Conservation (phyloP, 768 basidiomycete species). For the Rhizopogon vesiculosus region DNA sequence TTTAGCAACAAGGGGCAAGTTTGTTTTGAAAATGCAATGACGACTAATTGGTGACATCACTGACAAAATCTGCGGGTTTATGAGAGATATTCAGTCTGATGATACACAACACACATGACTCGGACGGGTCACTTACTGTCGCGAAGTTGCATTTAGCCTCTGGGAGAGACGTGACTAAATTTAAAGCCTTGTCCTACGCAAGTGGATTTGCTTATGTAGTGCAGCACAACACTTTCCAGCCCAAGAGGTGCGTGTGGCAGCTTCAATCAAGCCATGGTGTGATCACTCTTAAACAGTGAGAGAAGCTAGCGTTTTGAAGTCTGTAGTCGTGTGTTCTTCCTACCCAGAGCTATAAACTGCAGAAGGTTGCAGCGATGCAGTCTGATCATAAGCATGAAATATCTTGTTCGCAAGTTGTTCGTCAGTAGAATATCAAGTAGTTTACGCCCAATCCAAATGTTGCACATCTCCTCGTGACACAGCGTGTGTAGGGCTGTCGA, state of each 20-base stretch:
- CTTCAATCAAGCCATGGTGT: conserved; percentile 40
- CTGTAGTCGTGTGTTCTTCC: no score
- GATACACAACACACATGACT: no score
- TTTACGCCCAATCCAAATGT: no score
- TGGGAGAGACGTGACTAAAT: conserved; percentile 56
- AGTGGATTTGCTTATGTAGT: conserved; percentile 57
- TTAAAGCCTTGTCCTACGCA: no score
- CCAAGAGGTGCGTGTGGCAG: conserved; percentile 62
- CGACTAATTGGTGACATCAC: conserved; percentile 23
- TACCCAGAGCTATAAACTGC: no score
- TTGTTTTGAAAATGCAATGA: conserved; percentile 14
- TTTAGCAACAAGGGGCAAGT: conserved; percentile 29
- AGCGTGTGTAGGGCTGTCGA: no score
- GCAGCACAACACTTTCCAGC: conserved; percentile 50
- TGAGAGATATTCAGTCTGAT: background rate
- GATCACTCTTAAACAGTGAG: background rate
- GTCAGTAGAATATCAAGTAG: no score
- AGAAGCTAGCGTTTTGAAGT: background rate
- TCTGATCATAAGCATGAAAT: no score
- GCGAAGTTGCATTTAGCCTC: conserved; percentile 58
- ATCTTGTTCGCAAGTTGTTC: no score
- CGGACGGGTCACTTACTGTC: conserved; percentile 41
- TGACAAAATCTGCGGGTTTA: conserved; percentile 56
- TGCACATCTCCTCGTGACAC: no score
- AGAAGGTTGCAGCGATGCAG: no score